Base-by-base conservation (phyloP, 768 basidiomycete genomes). In the Hemileccinum impolitum region DNA sequence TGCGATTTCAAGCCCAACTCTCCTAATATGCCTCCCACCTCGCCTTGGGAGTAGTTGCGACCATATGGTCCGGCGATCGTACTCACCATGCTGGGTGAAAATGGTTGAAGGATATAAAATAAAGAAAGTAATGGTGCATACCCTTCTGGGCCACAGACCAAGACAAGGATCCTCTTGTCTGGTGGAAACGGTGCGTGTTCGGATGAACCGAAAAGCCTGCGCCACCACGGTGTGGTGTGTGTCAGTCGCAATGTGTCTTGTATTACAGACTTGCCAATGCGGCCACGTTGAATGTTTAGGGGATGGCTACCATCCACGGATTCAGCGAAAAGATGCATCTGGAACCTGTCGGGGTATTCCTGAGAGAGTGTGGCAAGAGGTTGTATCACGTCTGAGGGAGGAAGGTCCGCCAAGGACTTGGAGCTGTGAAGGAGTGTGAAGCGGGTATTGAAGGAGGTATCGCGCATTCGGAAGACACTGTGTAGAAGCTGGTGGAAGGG, bases 61-160 rank as follows among this genome's bases (percentile, higher is more conserved):
- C 86, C 88, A 51, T 79, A 84, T 8, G 87, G 85, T 4, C 90
- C 90, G 51, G 87, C 82, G 37, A 92, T 79, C 11, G 82, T 77
- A 41, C 64, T 70, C 42, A 91, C 75, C 90, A 92, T 90, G 41
- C 90, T 92, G 45, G 32, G 30, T 51, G 28, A 51, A 51, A 40
- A n/a, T n/a, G n/a, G n/a, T n/a, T n/a, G n/a, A n/a, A 44, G 32
- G 18, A 45, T 18, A 23, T 26, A 34, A 10, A 39, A 18, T 10
- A 36, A 31, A 54, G 32, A 0, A 26, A 47, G 46, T 1, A 18
- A 48, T 21, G 66, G 81, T 58, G 67, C 84, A 59, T 65, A 91
- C 90, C 76, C 75, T 52, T 91, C 86, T n/a, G 90, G 91, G 23
- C 90, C 90, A 66, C 87, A 93, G 4, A 93, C 79, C 12, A 93